Conservation (phyloP, 2,329 filamentous ascomycete species). For the Exophiala phaeomuriformis region DNA sequence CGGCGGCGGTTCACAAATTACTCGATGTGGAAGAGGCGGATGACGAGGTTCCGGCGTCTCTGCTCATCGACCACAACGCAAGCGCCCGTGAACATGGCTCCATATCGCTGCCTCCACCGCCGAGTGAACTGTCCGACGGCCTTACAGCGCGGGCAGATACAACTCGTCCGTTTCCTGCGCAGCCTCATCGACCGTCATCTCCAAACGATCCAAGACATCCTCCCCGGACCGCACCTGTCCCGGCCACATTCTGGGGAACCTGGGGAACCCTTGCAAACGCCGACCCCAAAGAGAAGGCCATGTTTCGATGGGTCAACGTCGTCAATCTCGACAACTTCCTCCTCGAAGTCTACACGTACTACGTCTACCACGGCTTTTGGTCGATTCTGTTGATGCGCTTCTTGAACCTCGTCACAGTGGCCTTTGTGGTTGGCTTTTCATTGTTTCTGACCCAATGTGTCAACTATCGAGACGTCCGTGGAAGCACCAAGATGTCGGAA, state of each 20-base stretch:
- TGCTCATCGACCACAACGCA: constrained; percentile 50
- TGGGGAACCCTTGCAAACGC: constrained; percentile 36
- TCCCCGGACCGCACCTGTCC: constrained; percentile 20
- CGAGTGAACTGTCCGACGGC: constrained; percentile 16
- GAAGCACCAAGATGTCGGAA: constrained; percentile 49
- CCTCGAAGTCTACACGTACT: constrained; percentile 79
- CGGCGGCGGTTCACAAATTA: constrained; percentile 12
- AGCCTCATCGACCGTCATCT: not conserved
- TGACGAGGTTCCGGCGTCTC: constrained; percentile 57
- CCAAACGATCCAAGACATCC: constrained; percentile 27
- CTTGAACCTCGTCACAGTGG: constrained; percentile 69
- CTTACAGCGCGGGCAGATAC: constrained; percentile 1
- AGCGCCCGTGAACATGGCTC: constrained; percentile 11
- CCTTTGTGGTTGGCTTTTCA: constrained; percentile 73
- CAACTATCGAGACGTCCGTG: constrained; percentile 65
- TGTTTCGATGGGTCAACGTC: constrained; percentile 91
- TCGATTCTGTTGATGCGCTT: constrained; percentile 69
- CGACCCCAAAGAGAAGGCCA: constrained; percentile 65
- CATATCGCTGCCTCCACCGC: constrained; percentile 21
- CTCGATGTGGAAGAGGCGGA: constrained; percentile 47
- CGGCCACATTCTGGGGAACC: constrained; percentile 24
- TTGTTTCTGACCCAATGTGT: constrained; percentile 82
- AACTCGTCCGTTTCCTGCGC: not conserved
- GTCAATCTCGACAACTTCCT: constrained; percentile 84
- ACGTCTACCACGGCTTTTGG: constrained; percentile 71